Conservation (phyloP, 129 eudicot genomes). For the Ambrosia artemisiifolia region DNA sequence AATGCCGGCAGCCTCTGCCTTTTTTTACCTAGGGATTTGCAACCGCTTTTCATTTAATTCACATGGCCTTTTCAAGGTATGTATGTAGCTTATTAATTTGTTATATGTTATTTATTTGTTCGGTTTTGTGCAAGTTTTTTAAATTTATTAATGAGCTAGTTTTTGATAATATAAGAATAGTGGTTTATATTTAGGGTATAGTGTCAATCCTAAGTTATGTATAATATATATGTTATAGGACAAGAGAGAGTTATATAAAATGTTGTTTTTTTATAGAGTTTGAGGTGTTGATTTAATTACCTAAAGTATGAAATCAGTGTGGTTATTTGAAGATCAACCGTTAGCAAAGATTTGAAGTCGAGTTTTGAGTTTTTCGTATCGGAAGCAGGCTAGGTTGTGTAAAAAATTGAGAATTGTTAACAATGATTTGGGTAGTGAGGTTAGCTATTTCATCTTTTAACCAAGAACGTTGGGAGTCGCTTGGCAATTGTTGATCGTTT, state of each 20-base stretch:
- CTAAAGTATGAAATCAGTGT: not conserved
- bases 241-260: not conserved
- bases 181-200: constrained; percentile 12
- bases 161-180: not conserved
- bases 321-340: constrained; percentile 3
- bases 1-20: constrained; percentile 27
- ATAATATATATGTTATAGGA: not conserved
- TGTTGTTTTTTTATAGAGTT: constrained; percentile 1
- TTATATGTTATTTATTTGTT: not conserved
- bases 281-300: constrained; percentile 15
- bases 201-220: not conserved
- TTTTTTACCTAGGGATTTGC: not conserved
- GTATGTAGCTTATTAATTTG: not conserved
- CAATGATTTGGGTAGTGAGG: not conserved
- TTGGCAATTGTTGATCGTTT: not conserved
- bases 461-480: not conserved
- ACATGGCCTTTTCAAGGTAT: constrained; percentile 32
- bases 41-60: constrained; percentile 14
- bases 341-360: no score
- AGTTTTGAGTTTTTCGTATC: no score
- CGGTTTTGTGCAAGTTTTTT: not conserved
- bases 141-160: not conserved
- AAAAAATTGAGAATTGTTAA: no score
- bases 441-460: not conserved
- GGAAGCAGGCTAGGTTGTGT: no score